Evolutionary conservation across 352 stramenopile genomes (phyloP).

Genomic region (Phytophthora aleatoria): DNA sequence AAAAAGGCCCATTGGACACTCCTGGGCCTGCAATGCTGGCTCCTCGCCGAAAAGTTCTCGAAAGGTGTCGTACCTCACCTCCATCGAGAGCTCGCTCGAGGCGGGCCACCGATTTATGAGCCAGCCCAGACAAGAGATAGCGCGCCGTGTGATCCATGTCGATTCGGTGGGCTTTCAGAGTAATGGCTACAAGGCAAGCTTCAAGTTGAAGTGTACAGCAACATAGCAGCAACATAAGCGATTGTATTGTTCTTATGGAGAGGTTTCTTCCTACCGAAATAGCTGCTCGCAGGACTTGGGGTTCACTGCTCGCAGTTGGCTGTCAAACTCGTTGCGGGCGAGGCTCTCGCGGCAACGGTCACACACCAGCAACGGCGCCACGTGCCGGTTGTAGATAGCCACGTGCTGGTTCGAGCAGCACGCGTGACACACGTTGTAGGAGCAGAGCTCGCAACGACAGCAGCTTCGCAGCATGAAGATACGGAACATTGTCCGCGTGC

Average conservation of each 20-base stretch:
- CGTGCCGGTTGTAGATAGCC: constrained; percentile 41
- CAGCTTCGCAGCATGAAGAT: constrained; percentile 28
- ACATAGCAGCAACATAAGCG: too few species aligned
- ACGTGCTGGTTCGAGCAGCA: constrained; percentile 40
- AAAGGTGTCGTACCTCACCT: not conserved
- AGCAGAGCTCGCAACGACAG: constrained; percentile 35
- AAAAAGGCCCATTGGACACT: constrained; percentile 20
- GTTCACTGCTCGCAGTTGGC: constrained; percentile 29
- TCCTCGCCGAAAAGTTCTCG: not conserved
- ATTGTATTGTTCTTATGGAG: not conserved
- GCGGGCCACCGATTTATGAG: too few species aligned
- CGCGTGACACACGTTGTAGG: constrained; percentile 34
- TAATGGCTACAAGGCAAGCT: constrained; percentile 18
- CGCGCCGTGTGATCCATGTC: too few species aligned
- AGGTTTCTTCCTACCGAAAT: constrained; percentile 26
- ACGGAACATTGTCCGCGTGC: constrained; percentile 22
- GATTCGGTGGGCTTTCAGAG: not conserved
- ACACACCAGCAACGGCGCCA: constrained; percentile 32
- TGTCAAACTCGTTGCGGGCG: constrained; percentile 36
- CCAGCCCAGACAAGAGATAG: too few species aligned
- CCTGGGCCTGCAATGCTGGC: not conserved
- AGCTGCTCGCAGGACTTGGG: constrained; percentile 3
- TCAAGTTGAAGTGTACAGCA: constrained; percentile 28
- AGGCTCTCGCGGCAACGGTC: constrained; percentile 36
- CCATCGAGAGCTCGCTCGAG: not conserved